Conservation (phyloP, 306 rosid genomes). For the Gastrolobium villosum region DNA sequence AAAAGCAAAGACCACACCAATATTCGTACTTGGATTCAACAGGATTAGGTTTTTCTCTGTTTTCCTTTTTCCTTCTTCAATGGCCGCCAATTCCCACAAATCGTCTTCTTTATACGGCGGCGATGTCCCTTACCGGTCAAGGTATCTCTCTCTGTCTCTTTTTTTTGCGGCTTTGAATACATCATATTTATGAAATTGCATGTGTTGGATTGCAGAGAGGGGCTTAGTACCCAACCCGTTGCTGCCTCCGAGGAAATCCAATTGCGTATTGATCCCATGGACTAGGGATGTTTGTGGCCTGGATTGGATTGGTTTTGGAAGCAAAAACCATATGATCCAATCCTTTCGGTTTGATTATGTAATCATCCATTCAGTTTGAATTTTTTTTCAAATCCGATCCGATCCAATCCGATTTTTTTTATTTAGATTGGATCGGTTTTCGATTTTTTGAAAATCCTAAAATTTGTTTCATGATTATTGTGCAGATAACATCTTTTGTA, state of each 20-base stretch:
- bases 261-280: conserved; percentile 89
- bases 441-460: too few relatives aligned
- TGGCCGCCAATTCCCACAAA: conserved; percentile 69
- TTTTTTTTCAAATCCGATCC: too few relatives aligned
- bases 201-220: conserved; percentile 63
- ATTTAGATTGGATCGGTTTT: too few relatives aligned
- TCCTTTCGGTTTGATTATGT: too few relatives aligned
- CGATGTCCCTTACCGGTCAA: conserved; percentile 76
- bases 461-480: too few relatives aligned
- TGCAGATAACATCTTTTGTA: too few relatives aligned
- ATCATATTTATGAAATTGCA: not conserved
- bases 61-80: conserved; percentile 40
- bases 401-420: too few relatives aligned
- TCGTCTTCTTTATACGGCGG: conserved; percentile 60
- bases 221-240: conserved; percentile 77
- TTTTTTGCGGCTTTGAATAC: not conserved
- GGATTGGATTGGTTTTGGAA: too few relatives aligned
- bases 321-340: too few relatives aligned
- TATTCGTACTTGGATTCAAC: not conserved
- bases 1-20: not conserved
- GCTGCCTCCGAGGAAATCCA: conserved; percentile 85
- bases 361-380: too few relatives aligned
- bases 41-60: conserved; percentile 14
- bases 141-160: conserved; percentile 50
- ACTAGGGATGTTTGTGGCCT: too few relatives aligned